A percentile compares a stretch with the other conserved stretches of the same genome.
Evolutionary conservation across 1,139 yeast species (phyloP).

Genomic region (Kurtzmaniella natalensis): DNA sequence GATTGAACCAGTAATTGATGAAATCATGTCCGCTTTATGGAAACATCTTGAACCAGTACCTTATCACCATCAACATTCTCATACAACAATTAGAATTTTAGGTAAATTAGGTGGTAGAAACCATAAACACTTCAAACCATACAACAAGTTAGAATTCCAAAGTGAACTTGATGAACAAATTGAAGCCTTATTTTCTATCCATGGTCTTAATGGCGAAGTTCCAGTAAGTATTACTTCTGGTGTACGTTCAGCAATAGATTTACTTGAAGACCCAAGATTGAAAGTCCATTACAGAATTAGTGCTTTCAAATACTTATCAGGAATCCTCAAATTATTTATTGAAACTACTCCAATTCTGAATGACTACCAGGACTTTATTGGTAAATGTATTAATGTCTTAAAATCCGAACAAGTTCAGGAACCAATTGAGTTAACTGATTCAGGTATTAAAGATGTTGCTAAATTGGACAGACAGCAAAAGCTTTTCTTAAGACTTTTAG

Average conservation of each 20-base stretch:
- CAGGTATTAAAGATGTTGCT: constrained; percentile 44
- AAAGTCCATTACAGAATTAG: constrained; percentile 67
- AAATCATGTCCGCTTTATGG: constrained; percentile 92
- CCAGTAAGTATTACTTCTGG: constrained; percentile 83
- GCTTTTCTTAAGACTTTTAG: constrained; percentile 55
- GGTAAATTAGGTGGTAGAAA: constrained; percentile 97
- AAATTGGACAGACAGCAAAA: constrained; percentile 59
- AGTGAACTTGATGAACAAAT: constrained; percentile 64
- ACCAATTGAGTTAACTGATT: constrained; percentile 32
- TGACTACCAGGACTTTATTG: constrained; percentile 44
- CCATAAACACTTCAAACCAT: constrained; percentile 76
- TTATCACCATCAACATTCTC: constrained; percentile 89
- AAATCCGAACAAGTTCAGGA: constrained; percentile 40
- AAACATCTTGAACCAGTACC: constrained; percentile 88
- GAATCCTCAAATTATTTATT: constrained; percentile 65
- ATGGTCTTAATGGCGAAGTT: constrained; percentile 59
- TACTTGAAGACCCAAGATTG: constrained; percentile 63
- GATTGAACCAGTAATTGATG: constrained; percentile 91
- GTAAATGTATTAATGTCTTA: constrained; percentile 43
- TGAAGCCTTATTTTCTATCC: constrained; percentile 62
- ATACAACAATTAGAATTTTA: constrained; percentile 85
- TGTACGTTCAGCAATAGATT: constrained; percentile 63
- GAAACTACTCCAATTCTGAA: constrained; percentile 63
- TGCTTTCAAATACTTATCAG: constrained; percentile 70
- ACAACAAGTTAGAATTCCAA: constrained; percentile 55